A percentile compares a stretch with the other conserved stretches of the same genome.
These are phyloP conservation scores for Penicillium sp. DNA, from an alignment of 2,329 filamentous ascomycete species.

Conservation along the genomic window DNA sequence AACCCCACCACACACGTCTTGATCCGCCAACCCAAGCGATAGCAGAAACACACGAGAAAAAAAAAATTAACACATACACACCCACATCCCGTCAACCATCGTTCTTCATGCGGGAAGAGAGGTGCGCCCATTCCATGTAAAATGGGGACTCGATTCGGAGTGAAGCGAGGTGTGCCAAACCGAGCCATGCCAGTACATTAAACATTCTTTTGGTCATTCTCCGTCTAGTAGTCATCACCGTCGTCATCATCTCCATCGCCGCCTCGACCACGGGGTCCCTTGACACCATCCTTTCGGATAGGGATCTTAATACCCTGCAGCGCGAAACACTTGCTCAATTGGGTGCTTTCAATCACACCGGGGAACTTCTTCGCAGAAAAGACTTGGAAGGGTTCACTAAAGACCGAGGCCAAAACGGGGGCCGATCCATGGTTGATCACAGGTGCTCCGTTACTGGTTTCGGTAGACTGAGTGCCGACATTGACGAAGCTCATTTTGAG, in stretches of 20 bases:
- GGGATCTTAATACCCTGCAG: conserved; percentile 95
- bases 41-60: conserved; percentile 7
- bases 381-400: conserved; percentile 88
- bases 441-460: conserved; percentile 45
- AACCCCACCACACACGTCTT: conserved; percentile 18
- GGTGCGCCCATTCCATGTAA: background rate
- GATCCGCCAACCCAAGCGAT: conserved; percentile 25
- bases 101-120: conserved; percentile 12
- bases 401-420: conserved; percentile 80
- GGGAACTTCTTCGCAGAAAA: conserved; percentile 98
- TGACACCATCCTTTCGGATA: conserved; percentile 81
- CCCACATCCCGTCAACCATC: conserved; percentile 13
- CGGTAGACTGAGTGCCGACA: conserved; percentile 61
- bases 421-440: conserved; percentile 74
- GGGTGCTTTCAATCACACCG: conserved; percentile 91
- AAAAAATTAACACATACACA: conserved; percentile 4
- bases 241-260: conserved; percentile 40
- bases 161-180: conserved; percentile 6
- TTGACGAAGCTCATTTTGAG: conserved; percentile 81
- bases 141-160: conserved; percentile 4
- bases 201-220: conserved; percentile 2
- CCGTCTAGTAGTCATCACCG: conserved; percentile 36
- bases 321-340: conserved; percentile 89
- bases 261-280: conserved; percentile 42
- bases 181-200: background rate